Evolutionary conservation across 257 asterid species (phyloP).

Genomic region (Nicotiana tabacum): DNA sequence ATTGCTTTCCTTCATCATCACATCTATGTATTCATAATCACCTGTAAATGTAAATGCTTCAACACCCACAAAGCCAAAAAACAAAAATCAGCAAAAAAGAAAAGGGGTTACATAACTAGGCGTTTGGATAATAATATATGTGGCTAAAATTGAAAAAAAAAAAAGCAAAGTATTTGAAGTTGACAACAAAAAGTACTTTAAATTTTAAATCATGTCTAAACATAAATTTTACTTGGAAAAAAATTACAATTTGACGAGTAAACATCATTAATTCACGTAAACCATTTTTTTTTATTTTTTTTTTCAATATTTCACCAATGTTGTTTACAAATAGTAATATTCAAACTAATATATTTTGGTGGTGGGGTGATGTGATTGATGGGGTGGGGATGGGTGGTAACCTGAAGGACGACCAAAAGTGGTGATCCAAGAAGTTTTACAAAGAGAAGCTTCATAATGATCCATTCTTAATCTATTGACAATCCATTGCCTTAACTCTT

Average conservation of each 20-base stretch:
- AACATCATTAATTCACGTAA: neutral
- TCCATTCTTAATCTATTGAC: conserved; percentile 42
- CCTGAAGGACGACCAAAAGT: conserved; percentile 43
- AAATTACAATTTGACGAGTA: neutral
- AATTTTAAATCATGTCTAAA: neutral
- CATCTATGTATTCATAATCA: conserved; percentile 56
- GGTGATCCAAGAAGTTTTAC: conserved; percentile 51
- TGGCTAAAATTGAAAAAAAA: neutral
- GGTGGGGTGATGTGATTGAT: neutral
- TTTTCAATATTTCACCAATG: neutral
- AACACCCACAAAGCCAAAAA: neutral
- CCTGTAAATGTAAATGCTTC: conserved; percentile 32
- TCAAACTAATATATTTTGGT: neutral
- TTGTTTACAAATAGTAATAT: neutral
- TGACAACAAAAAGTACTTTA: neutral
- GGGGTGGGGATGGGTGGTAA: neutral
- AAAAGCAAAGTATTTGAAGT: neutral
- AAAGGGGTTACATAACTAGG: neutral
- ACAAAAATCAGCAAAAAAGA: neutral
- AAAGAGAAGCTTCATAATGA: conserved; percentile 47
- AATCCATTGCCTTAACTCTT: conserved; percentile 34
- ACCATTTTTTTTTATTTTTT: neutral
- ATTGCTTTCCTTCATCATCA: conserved; percentile 28
- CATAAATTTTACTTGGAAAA: neutral
- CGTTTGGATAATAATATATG: neutral